phyloP scores from a whole-genome alignment of 805 yeast species.

The Wickerhamiella alocasiicola region DNA sequence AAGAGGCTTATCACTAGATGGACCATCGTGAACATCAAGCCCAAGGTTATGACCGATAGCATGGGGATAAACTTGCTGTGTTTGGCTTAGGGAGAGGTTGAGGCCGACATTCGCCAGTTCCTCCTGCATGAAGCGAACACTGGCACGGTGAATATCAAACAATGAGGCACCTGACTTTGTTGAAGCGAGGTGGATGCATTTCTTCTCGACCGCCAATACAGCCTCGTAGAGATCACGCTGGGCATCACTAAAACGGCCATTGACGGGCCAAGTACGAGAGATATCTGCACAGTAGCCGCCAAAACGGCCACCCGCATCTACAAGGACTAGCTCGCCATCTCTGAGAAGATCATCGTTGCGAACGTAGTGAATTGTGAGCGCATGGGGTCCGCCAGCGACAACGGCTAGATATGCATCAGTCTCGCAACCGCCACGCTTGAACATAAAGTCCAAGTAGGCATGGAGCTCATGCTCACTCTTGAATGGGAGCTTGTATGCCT shows the following conservation, averaged over 20 bases:
- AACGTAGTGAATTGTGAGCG: conserved; percentile 86
- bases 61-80: conserved; percentile 66
- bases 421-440: conserved; percentile 80
- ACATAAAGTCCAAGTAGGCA: conserved; percentile 68
- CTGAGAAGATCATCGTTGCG: conserved; percentile 74
- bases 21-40: conserved; percentile 47
- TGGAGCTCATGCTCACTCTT: conserved; percentile 65
- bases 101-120: conserved; percentile 71
- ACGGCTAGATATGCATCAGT: conserved; percentile 88
- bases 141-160: conserved; percentile 62
- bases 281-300: conserved; percentile 97
- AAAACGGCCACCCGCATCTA: conserved; percentile 87
- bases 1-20: conserved; percentile 36
- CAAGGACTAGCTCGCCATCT: conserved; percentile 70
- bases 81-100: conserved; percentile 22
- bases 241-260: conserved; percentile 57
- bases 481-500: conserved; percentile 54
- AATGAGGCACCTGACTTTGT: conserved; percentile 41
- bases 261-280: conserved; percentile 91
- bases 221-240: conserved; percentile 84
- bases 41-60: conserved; percentile 94
- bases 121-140: conserved; percentile 44
- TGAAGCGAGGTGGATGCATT: conserved; percentile 60
- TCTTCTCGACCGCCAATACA: conserved; percentile 68
- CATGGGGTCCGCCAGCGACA: conserved; percentile 86